Evolutionary conservation across 352 stramenopile species (phyloP).

Genomic region (Blastocystis sp.): DNA sequence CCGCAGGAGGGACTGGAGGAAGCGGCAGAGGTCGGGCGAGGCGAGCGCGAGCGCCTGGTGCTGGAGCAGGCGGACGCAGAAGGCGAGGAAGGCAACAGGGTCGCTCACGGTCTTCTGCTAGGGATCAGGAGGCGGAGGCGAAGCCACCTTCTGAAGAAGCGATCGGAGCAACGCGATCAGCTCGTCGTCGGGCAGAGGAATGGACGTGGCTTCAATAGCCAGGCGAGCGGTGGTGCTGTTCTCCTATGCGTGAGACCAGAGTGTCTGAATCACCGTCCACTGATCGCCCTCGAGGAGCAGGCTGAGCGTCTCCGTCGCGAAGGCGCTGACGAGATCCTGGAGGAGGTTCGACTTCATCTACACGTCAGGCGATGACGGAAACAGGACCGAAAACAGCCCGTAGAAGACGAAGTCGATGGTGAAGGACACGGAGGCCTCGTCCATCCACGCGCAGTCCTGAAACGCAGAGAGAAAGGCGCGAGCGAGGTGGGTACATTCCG

Average conservation of each 20-base stretch:
- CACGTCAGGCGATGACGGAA: too few species aligned
- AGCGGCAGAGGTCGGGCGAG: not conserved
- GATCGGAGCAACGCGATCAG: not conserved
- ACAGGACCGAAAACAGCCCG: not conserved
- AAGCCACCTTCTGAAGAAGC: not conserved
- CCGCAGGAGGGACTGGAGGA: not conserved
- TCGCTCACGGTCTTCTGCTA: not conserved
- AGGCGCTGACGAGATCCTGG: too few species aligned
- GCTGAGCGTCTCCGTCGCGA: too few species aligned
- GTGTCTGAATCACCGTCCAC: too few species aligned
- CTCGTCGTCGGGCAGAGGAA: too few species aligned
- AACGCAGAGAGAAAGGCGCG: not conserved
- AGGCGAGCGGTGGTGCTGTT: too few species aligned
- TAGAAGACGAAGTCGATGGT: not conserved
- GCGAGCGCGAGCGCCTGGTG: not conserved
- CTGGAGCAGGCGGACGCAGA: not conserved
- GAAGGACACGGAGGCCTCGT: not conserved
- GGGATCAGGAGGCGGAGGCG: not conserved
- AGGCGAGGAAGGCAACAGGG: not conserved
- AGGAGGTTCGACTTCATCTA: too few species aligned
- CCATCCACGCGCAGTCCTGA: not conserved
- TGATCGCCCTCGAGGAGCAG: too few species aligned
- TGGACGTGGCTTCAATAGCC: too few species aligned
- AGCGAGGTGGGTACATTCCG: not conserved
- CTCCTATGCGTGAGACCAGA: too few species aligned